Base-by-base conservation (phyloP, 163 green algal genomes). In the Trebouxiophyceae sp. region DNA sequence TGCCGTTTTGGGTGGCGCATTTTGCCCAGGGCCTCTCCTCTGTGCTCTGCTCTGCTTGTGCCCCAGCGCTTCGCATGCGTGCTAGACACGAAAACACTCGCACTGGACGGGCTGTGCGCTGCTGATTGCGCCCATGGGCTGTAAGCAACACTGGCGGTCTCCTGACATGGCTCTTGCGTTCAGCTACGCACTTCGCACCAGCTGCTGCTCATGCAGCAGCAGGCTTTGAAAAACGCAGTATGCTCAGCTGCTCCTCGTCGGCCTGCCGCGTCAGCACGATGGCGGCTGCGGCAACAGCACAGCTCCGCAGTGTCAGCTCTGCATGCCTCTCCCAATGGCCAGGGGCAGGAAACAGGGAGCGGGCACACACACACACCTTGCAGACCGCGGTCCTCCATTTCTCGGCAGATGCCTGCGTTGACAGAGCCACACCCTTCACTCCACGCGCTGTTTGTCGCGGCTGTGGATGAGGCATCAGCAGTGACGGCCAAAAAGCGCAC, bases 191-290 rank as follows among this genome's bases (percentile, higher is more conserved):
- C n/a, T n/a, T n/a, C n/a, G n/a, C n/a, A n/a, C n/a, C n/a, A n/a
- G n/a, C n/a, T n/a, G n/a, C n/a, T n/a, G n/a, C n/a, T n/a, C n/a
- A n/a, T n/a, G n/a, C n/a, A n/a, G n/a, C n/a, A n/a, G n/a, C n/a
- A n/a, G n/a, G n/a, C n/a, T n/a, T n/a, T n/a, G n/a, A n/a, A n/a
- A n/a, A n/a, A n/a, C n/a, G 39, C 39, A 65, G 33, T 19, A 79
- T 78, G 26, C 34, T 65, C 0, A 84, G 57, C 19, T 59, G 47
- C 65, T 86, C 80, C 59, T 86, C 77, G 32, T 86, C 80, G n/a
- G 80, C 80, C 26, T 67, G 54, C 2, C 72, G 56, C 27, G 16
- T 65, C 19, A 73, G 63, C 1, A 65, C 64, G 6, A 82, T 54
- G 5, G 54, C n/a, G 2, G 63, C 77, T 81, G 64, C 63, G 33